Percentiles rank a stretch among this genome's conserved stretches.
Conservation (phyloP, 1,284 basidiomycete species). For the Grifola frondosa region DNA sequence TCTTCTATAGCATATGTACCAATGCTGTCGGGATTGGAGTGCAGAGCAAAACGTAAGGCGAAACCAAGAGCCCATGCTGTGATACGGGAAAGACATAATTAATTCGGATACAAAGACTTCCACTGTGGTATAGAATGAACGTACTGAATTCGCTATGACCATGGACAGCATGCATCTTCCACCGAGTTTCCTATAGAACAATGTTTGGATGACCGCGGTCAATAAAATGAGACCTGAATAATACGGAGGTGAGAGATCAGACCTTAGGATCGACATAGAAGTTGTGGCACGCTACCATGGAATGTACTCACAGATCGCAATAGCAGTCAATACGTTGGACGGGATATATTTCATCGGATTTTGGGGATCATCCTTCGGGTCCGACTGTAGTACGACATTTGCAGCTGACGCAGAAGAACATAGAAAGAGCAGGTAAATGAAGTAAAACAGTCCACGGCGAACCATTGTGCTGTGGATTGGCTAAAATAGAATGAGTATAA, state of each 20-base stretch:
- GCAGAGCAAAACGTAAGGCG: slow-evolving; percentile 47
- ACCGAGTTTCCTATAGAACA: slow-evolving; percentile 47
- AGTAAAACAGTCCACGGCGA: too few relatives aligned
- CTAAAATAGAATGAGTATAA: too few relatives aligned
- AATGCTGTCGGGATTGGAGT: slow-evolving; percentile 39
- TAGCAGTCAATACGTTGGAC: slow-evolving; percentile 52
- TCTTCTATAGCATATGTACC: slow-evolving; percentile 73
- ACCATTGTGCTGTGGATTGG: too few relatives aligned
- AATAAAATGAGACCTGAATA: slow-evolving; percentile 47
- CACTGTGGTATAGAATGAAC: slow-evolving; percentile 18
- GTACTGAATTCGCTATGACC: slow-evolving; percentile 64
- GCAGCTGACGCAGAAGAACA: too few relatives aligned
- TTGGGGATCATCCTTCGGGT: slow-evolving; percentile 54
- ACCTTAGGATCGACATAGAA: too few relatives aligned
- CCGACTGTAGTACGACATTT: too few relatives aligned
- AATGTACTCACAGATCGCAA: slow-evolving; percentile 47
- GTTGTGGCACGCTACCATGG: too few relatives aligned
- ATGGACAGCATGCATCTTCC: slow-evolving; percentile 64
- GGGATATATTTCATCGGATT: slow-evolving; percentile 65
- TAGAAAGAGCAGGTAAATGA: too few relatives aligned
- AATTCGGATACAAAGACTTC: too few relatives aligned
- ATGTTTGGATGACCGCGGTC: slow-evolving; percentile 50
- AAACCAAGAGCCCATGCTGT: slow-evolving; percentile 52
- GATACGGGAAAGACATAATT: not conserved
- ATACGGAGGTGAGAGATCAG: too few relatives aligned